Percentiles rank a stretch among this genome's conserved stretches.
Evolutionary conservation across 768 basidiomycete species (phyloP).

Genomic region (Termitomyces sp.): DNA sequence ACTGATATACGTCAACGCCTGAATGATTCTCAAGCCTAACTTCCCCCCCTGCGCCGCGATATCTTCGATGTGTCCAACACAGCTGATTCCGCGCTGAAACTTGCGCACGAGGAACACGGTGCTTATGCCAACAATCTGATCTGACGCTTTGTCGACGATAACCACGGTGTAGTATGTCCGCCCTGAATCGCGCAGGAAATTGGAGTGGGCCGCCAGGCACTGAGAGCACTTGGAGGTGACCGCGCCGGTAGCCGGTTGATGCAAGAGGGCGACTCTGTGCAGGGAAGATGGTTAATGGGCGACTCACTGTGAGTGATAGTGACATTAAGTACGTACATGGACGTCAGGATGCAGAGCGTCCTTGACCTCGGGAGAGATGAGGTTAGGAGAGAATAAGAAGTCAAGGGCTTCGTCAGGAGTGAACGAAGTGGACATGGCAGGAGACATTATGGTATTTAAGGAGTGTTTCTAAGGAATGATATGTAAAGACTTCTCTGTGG

Average conservation of each 20-base stretch:
- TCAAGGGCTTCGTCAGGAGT: constrained; percentile 65
- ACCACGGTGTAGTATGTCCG: constrained; percentile 86
- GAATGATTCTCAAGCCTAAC: constrained; percentile 82
- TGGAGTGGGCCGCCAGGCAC: constrained; percentile 75
- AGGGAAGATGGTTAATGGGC: background rate
- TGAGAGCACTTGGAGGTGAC: constrained; percentile 78
- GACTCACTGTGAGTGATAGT: background rate
- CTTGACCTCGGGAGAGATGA: constrained; percentile 64
- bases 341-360: constrained; percentile 55
- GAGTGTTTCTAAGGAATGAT: constrained; percentile 3
- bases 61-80: constrained; percentile 95
- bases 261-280: constrained; percentile 87
- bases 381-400: constrained; percentile 67
- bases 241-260: constrained; percentile 73
- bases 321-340: constrained; percentile 11
- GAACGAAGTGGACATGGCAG: constrained; percentile 23
- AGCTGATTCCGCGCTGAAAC: constrained; percentile 81
- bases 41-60: constrained; percentile 92
- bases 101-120: constrained; percentile 89
- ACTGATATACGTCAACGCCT: constrained; percentile 79
- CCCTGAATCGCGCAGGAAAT: constrained; percentile 46
- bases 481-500: background rate
- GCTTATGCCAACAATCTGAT: constrained; percentile 81
- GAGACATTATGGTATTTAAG: constrained; percentile 9
- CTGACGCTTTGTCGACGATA: constrained; percentile 67